phyloP scores from a whole-genome alignment of 805 yeast species.

The Saturnispora galanensis region DNA sequence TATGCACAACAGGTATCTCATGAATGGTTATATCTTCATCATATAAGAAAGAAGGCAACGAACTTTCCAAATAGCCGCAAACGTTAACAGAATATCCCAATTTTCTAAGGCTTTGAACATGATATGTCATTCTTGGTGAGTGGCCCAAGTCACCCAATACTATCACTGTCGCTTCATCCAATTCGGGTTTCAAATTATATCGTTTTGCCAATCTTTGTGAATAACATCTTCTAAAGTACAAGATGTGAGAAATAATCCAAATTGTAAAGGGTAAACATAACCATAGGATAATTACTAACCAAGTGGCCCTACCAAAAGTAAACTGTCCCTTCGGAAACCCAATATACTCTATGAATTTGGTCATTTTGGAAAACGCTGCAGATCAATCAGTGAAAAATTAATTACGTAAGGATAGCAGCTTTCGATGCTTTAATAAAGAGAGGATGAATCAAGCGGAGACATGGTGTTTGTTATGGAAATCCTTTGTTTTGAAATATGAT shows the following conservation, averaged over 20 bases:
- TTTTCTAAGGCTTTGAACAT: conserved; percentile 66
- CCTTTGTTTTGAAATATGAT: background rate
- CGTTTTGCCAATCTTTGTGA: conserved; percentile 8
- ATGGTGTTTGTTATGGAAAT: conserved; percentile 4
- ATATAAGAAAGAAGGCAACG: conserved; percentile 39
- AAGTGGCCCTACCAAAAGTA: conserved; percentile 30
- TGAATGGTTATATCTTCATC: conserved; percentile 41
- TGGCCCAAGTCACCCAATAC: conserved; percentile 93
- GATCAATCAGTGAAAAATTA: background rate
- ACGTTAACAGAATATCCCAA: conserved; percentile 67
- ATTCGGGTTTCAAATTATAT: conserved; percentile 11
- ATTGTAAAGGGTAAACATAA: conserved; percentile 37
- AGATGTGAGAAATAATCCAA: conserved; percentile 30
- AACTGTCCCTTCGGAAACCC: conserved; percentile 20
- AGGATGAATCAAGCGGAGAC: conserved; percentile 54
- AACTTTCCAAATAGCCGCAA: conserved; percentile 69
- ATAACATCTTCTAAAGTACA: conserved; percentile 14
- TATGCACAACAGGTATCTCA: conserved; percentile 33
- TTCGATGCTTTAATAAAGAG: conserved; percentile 30
- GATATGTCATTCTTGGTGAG: conserved; percentile 91
- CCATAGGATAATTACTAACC: conserved; percentile 38
- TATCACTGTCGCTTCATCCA: conserved; percentile 57
- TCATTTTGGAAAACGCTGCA: background rate
- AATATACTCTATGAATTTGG: conserved; percentile 16
- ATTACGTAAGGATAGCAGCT: background rate